Evolutionary conservation across 192 early-diverging fungal genomes (phyloP), one percentile per base, ranked within the genome.

Genomic region (Mortierella alpina): DNA sequence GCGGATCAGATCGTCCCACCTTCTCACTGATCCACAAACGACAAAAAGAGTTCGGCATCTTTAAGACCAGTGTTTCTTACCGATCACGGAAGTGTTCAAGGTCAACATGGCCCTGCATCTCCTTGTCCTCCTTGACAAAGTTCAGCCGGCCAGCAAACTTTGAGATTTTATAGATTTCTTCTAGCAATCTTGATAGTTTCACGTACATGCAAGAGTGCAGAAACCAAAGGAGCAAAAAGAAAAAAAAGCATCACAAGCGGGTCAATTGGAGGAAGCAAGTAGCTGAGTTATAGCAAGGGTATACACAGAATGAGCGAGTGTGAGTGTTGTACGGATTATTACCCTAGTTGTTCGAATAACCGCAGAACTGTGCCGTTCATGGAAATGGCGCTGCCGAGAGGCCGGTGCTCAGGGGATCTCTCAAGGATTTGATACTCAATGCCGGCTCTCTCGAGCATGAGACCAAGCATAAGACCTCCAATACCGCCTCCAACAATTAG

Each of bases 401-500:
- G 77, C n/a, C 75, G 83, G 53, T 68, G 58, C 22, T 67, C 66
- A 1, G 59, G 12, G 2, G 66, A 65, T 40, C 72, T 18, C 59
- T 84, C 83, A 13, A 84, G 57, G 7, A 84, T 68, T 18, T 74
- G 48, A 59, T 84, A 84, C 60, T 71, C 72, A 22, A 84, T 84
- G 15, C 60, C 52, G 8, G 83, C 83, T 50, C 57, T 48, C 31
- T 79, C 76, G 14, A 84, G 71, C 62, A 74, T 74, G 13, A 80
- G 20, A 2, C 72, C 72, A 0, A 84, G 72, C 57, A 79, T 84
- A 13, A 79, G 59, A 5, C 83, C 83, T 20, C 75, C 76, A n/a
- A 84, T 75, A 41, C 83, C 75, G 9, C 76, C 83, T 18, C 83
- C 83, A 1, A 74, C 83, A 59, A 84, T 84, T 12, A 84, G 52